Base-by-base conservation (phyloP, 306 rosid species). In the Luffa acutangula region DNA sequence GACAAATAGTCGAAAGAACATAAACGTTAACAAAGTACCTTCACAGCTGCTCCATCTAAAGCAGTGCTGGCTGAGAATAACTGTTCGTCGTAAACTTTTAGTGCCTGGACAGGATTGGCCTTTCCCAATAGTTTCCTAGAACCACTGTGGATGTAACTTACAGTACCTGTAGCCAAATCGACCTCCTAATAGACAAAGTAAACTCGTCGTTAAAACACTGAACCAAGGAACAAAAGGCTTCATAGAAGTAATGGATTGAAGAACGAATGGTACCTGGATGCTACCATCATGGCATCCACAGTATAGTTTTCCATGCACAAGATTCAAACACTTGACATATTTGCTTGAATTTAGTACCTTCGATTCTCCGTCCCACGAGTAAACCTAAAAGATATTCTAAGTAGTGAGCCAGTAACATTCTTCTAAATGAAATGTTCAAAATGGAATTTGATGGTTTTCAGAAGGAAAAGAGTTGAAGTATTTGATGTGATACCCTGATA, bases 241-340 rank as follows among this genome's bases (percentile, higher is more conserved):
- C 56, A 48, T 46, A 9, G 15, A 77, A 39, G 39, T 25, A 33
- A 20, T 13, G 14, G 34, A 34, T 33, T 9, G 64, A 69, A 70
- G 58, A 72, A 37, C 48, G 18, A 77, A 81, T 54, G 13, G 75
- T 89, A 92, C 98, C 93, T 94, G 97, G 86, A 95, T 86, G 79
- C 92, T 91, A 63, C 83, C 88, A 63, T 95, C 98, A 14, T 91
- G 92, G 85, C 98, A 92, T 84, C 97, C 97, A 60, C 98, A 95
- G 75, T 85, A 92, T 21, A 95, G 83, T 85, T 82, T 92, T 49
- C 91, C 93, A 1, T 74, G 66, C 45, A 76, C 84, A 74, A 89
- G 90, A 85, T 89, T 85, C 89, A 95, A 87, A 83, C 91, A 89
- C 90, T 85, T 95, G 69, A 90, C 97, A 58, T 88, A 79, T 86